Evolutionary conservation across 108 stramenopile species (phyloP).

Genomic region (Discostella stelligeroides): DNA sequence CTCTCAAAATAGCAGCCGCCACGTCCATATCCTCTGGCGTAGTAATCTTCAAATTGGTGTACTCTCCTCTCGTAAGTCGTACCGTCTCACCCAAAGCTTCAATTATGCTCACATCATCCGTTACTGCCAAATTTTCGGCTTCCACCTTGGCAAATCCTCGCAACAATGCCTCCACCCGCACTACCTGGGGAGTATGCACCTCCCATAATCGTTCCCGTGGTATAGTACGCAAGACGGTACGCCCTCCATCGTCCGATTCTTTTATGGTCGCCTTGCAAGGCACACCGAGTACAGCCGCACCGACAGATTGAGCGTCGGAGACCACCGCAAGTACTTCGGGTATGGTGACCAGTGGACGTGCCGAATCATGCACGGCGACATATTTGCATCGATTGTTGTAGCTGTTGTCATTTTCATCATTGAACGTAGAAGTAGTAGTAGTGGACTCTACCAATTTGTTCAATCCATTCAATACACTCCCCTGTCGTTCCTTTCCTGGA

Average conservation of each 20-base stretch:
- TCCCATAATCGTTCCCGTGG: conserved; percentile 89
- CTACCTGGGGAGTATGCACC: conserved; percentile 93
- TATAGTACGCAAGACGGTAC: conserved; percentile 81
- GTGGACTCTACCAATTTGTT: conserved; percentile 59
- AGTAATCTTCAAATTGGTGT: conserved; percentile 96
- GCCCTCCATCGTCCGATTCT: conserved; percentile 80
- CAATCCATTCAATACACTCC: conserved; percentile 91
- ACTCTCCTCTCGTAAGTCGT: conserved; percentile 92
- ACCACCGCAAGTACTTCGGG: conserved; percentile 77
- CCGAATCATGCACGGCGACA: conserved; percentile 92
- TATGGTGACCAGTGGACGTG: conserved; percentile 91
- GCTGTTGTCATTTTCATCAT: no score
- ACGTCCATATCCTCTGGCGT: conserved; percentile 96
- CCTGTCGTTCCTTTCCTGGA: conserved; percentile 92
- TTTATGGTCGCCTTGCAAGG: conserved; percentile 97
- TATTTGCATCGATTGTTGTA: conserved; percentile 47
- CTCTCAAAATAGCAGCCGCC: conserved; percentile 81
- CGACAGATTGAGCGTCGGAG: conserved; percentile 68
- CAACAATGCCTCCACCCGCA: conserved; percentile 74
- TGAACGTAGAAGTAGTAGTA: conserved; percentile 3
- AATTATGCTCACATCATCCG: conserved; percentile 95
- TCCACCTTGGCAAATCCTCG: conserved; percentile 84
- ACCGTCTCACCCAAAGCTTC: conserved; percentile 92
- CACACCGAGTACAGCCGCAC: conserved; percentile 94
- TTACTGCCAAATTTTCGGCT: conserved; percentile 83